Percentiles rank a stretch among this genome's conserved stretches.
Evolutionary conservation across 768 basidiomycete species (phyloP).

Genomic region (Russula sp.): DNA sequence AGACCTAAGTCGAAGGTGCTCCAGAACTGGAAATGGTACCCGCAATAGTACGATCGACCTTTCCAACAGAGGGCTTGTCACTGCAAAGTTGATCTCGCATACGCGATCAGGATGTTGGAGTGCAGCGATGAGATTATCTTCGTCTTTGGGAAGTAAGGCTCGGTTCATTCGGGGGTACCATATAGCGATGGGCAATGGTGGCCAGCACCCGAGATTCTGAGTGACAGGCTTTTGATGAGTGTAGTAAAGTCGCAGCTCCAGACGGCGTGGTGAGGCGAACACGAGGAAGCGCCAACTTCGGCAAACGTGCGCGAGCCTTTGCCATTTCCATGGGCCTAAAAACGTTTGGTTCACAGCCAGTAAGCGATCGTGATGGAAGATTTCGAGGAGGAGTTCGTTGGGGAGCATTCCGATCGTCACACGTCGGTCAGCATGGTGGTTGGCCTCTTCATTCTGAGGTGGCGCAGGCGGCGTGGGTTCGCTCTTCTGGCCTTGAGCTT

Average conservation of each 20-base stretch:
- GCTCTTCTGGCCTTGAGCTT: not conserved
- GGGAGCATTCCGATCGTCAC: not conserved
- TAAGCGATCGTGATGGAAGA: not conserved
- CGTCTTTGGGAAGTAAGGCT: not conserved
- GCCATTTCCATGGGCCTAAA: slow-evolving; percentile 4
- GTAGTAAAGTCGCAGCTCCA: not conserved
- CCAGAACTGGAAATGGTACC: not conserved
- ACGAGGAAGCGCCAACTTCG: not conserved
- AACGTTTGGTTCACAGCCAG: not conserved
- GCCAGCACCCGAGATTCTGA: not conserved
- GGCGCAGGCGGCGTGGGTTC: not conserved
- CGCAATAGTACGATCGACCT: not conserved
- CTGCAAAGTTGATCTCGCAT: not conserved
- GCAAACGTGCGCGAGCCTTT: slow-evolving; percentile 9
- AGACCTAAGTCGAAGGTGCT: not conserved
- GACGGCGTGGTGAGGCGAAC: slow-evolving; percentile 1
- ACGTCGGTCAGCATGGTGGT: not conserved
- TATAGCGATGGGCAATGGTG: slow-evolving; percentile 7
- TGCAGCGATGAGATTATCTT: not conserved
- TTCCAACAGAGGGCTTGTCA: not conserved
- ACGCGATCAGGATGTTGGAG: not conserved
- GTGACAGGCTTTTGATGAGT: not conserved
- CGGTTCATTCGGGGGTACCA: not conserved
- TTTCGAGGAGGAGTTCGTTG: slow-evolving; percentile 5
- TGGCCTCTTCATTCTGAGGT: not conserved